phyloP scores from a whole-genome alignment of 768 basidiomycete species.

The Trametes maxima region DNA sequence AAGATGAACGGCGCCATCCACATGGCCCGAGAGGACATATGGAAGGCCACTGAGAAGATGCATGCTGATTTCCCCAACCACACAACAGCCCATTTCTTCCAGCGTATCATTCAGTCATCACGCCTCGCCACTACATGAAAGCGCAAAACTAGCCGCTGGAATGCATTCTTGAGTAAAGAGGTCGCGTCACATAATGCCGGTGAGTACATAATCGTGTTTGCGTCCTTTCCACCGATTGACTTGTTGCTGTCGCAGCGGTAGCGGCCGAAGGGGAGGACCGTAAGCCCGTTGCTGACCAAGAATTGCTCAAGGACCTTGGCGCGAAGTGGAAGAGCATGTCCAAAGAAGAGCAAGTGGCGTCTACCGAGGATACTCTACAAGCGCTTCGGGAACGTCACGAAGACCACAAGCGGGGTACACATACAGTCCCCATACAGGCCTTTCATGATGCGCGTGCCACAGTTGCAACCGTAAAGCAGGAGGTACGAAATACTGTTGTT shows the following conservation, averaged over 20 bases:
- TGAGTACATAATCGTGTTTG: not conserved
- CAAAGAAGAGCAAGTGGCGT: not conserved
- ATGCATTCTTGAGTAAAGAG: constrained; percentile 6
- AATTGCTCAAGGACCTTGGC: not conserved
- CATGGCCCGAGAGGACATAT: too few species aligned
- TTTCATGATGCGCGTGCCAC: constrained; percentile 13
- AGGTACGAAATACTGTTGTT: not conserved
- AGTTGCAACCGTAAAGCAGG: not conserved
- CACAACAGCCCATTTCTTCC: too few species aligned
- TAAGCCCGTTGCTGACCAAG: not conserved
- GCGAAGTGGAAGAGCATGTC: not conserved
- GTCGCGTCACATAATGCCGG: not conserved
- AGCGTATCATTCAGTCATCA: not conserved
- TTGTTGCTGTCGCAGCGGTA: not conserved
- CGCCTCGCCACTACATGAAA: not conserved
- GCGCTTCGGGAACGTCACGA: not conserved
- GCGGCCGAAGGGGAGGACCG: not conserved
- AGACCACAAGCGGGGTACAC: not conserved
- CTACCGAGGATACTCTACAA: constrained; percentile 1
- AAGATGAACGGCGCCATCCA: too few species aligned
- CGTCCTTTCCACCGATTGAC: too few species aligned
- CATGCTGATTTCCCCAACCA: too few species aligned
- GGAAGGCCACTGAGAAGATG: too few species aligned
- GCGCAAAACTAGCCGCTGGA: constrained; percentile 6
- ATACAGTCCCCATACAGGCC: constrained; percentile 1